phyloP scores from a whole-genome alignment of 495 filamentous ascomycete genomes.

The Bombardia bombarda region DNA sequence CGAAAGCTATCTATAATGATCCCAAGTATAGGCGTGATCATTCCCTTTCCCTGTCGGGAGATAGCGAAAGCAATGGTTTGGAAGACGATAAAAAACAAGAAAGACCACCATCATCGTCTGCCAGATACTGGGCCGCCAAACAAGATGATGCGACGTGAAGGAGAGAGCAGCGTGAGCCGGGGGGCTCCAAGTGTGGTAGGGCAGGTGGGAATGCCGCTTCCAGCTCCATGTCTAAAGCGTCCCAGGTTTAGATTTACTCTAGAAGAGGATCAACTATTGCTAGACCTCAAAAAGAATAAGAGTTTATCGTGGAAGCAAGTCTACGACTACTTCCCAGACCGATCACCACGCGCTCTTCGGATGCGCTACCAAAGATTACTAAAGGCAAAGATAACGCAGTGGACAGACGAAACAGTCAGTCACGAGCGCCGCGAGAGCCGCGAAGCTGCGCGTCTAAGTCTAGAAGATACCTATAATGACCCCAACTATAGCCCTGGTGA shows the following conservation, averaged over 20 bases:
- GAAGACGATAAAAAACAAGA: no score
- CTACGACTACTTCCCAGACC: slow-evolving; percentile 83
- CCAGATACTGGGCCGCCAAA: slow-evolving; percentile 54
- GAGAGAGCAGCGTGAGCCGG: slow-evolving; percentile 34
- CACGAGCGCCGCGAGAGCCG: no score
- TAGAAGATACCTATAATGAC: no score
- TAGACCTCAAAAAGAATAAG: slow-evolving; percentile 87
- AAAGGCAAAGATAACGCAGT: slow-evolving; percentile 84
- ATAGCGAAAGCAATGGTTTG: no score
- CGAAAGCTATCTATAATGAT: no score
- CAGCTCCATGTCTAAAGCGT: slow-evolving; percentile 65
- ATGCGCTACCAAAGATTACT: slow-evolving; percentile 91
- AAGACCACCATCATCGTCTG: slow-evolving; percentile 68
- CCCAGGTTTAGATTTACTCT: slow-evolving; percentile 86
- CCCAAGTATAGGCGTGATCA: no score
- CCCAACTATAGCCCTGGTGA: no score
- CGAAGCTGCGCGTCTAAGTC: no score
- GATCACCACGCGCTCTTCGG: slow-evolving; percentile 80
- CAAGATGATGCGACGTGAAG: slow-evolving; percentile 48
- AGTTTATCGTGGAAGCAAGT: slow-evolving; percentile 94
- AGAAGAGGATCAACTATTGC: slow-evolving; percentile 75
- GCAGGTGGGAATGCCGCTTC: slow-evolving; percentile 72
- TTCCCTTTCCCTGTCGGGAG: no score
- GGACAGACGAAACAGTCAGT: slow-evolving; percentile 86
- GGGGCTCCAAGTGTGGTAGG: slow-evolving; percentile 68